A percentile compares a stretch with the other conserved stretches of the same genome.
Conservation (phyloP, 371 early-diverging fungal species). For the Circinella minor region DNA sequence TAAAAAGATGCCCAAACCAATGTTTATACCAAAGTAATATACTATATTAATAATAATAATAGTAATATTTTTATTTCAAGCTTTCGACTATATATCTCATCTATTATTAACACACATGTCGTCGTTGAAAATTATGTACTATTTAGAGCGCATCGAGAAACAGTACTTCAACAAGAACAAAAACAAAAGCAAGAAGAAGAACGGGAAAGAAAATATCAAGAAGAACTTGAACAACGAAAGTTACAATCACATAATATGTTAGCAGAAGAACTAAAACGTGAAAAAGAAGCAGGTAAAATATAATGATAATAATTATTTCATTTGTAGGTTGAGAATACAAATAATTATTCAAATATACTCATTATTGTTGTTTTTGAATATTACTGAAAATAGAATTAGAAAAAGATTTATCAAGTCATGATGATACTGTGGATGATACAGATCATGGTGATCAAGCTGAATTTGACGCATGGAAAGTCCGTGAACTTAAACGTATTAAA, state of each 20-base stretch:
- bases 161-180: conserved; percentile 67
- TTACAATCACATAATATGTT: conserved; percentile 78
- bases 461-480: conserved; percentile 90
- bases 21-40: conserved; percentile 83
- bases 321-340: too few relatives aligned
- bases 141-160: conserved; percentile 66
- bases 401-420: conserved; percentile 32
- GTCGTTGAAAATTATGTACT: neutral
- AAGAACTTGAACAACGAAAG: conserved; percentile 69
- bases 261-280: conserved; percentile 69
- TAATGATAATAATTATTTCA: neutral
- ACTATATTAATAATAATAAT: too few relatives aligned
- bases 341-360: neutral
- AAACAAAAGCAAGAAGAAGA: conserved; percentile 68
- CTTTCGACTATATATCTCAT: too few relatives aligned
- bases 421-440: conserved; percentile 83
- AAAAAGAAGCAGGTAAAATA: conserved; percentile 32
- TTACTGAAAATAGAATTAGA: conserved; percentile 18
- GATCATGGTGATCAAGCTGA: conserved; percentile 92
- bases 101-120: neutral
- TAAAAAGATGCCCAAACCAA: conserved; percentile 71
- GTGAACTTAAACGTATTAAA: conserved; percentile 88
- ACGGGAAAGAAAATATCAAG: conserved; percentile 46
- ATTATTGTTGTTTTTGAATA: neutral
- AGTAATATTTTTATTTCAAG: too few relatives aligned